Percentiles rank a stretch among this genome's conserved stretches.
phyloP scores from a whole-genome alignment of 768 basidiomycete genomes.

The Mycena pura region DNA sequence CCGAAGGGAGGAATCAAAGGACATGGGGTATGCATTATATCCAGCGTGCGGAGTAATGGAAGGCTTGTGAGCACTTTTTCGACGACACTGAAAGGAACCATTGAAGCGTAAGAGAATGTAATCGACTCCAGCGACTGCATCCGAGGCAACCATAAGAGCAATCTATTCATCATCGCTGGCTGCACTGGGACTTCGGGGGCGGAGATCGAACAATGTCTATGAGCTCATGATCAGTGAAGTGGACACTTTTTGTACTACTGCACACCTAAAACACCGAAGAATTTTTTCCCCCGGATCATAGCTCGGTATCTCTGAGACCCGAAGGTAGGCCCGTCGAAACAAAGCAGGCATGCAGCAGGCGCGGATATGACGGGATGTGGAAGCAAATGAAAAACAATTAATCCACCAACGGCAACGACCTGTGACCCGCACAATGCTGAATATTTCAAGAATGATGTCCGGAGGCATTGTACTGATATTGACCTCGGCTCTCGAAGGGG shows the following conservation, averaged over 20 bases:
- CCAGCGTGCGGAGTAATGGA: background rate
- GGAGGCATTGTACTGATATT: background rate
- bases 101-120: background rate
- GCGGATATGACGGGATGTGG: background rate
- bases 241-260: background rate
- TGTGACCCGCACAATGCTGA: background rate
- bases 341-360: background rate
- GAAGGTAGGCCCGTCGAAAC: background rate
- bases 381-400: background rate
- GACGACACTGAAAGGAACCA: background rate
- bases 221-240: background rate
- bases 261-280: background rate
- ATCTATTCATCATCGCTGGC: background rate
- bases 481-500: background rate
- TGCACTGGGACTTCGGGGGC: background rate
- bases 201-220: background rate
- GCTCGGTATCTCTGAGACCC: background rate
- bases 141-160: background rate
- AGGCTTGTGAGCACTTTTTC: conserved; percentile 1
- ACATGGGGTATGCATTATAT: conserved; percentile 1
- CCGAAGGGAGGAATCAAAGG: background rate
- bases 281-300: background rate
- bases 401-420: background rate
- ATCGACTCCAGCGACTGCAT: background rate
- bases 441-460: background rate